Evolutionary conservation across 2,329 filamentous ascomycete genomes (phyloP), one percentile per base, ranked within the genome.

Genomic region (Stagonosporopsis cucurbitacearum): DNA sequence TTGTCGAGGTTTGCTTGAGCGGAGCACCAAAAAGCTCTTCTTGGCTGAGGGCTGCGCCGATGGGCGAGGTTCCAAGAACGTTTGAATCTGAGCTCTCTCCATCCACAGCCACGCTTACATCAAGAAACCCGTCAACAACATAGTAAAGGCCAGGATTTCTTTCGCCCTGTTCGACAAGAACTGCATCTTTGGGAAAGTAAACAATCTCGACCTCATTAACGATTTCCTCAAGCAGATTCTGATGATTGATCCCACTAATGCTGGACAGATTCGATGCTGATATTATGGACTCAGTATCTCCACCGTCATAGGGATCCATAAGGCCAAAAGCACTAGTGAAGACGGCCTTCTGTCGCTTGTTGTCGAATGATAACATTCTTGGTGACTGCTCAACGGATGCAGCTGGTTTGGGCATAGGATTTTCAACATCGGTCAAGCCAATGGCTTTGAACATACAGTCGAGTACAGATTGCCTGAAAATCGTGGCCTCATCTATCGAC

Each of bases 61-160:
- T 63, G 6, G 74, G 76, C 23, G 74, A 65, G 1, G 78, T 79
- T 9, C 79, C 79, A 28, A 81, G 71, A 8, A 81, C 70, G 55
- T 81, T 78, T 1, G 67, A 64, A 19, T 77, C 75, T 4, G 70
- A 65, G n/a, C 75, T 78, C 41, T 85, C 82, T n/a, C 89, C 86
- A 36, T 88, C 86, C 0, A 86, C 80, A 1, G 91, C 88, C n/a
- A 96, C 88, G 58, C 92, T 92, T 39, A 98, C 93, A 68, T 99
- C 95, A 32, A 99, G 79, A 67, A 99, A 99, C 0, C 95, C 95
- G 73, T 99, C 95, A 45, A 99, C 90, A 3, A 99, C 94, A 75
- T 99, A 99, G 78, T 99, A 99, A 0, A 99, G 75, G 0, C 95
- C 95, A 0, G 95, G 95, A 65, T 96, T 96, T n/a, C 95, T 86